Evolutionary conservation across 1,139 yeast species (phyloP), one percentile per base, ranked within the genome.

Genomic region (Hyphopichia wangnamkhiaoensis): DNA sequence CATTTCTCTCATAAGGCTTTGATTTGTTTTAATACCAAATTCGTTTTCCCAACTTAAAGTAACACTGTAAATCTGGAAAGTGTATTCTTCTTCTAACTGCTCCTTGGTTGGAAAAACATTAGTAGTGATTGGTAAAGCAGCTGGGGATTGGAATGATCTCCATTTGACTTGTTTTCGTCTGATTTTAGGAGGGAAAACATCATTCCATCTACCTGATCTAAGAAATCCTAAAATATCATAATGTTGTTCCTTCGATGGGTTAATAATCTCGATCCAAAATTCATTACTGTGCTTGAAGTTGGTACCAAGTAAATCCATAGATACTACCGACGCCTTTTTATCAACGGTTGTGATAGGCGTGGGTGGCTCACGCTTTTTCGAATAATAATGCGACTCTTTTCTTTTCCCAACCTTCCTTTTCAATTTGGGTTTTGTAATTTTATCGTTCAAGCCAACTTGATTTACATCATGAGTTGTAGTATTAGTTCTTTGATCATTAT

Each of bases 121-220:
- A 0, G 95, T 82, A 1, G 88, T 81, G 0, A 85, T 68, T 0
- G 99, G 99, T 18, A 94, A 65, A 3, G 95, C 84, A 0, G 98
- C 98, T 0, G 99, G 99, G 0, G 96, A 81, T 26, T 89, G 85
- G 40, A 94, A 72, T 0, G 98, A 91, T 42, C 88, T 77, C 98
- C 98, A 94, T 56, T 91, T 91, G 33, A 91, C 84, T 10, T 79
- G 71, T 48, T 81, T 76, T 34, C 90, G 68, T 38, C 77, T 79
- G 18, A 82, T 79, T 33, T 78, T 76, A 12, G 75, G 73, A 0
- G 97, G 96, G 53, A 88, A 87, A 0, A 88, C 94, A 59, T 86
- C 89, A 40, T 82, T 83, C 98, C 98, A 94, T 45, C 95, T 75
- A 33, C 74, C 67, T 7, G 50, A 48, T 26, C 31, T 87, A 78